These are phyloP conservation scores for Penicillium paneum DNA, from an alignment of 2,329 filamentous ascomycete species.

Conservation along the genomic window DNA sequence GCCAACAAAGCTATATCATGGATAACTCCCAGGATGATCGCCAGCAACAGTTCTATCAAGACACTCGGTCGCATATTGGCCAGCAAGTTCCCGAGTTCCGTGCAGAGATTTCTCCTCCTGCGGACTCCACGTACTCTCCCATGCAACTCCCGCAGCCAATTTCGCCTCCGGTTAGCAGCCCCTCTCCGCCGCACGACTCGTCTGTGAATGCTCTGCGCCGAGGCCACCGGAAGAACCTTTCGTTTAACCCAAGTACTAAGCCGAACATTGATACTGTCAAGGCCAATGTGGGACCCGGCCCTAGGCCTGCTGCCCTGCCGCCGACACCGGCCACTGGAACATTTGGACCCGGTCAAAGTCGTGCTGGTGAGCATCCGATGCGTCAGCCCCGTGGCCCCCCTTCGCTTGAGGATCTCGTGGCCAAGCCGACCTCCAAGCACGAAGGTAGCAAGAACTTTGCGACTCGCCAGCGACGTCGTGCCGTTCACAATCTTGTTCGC, in stretches of 20 bases:
- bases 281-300: conserved; percentile 59
- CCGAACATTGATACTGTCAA: conserved; percentile 45
- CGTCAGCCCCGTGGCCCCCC: conserved; percentile 93
- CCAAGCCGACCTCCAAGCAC: conserved; percentile 85
- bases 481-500: conserved; percentile 85
- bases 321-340: conserved; percentile 75
- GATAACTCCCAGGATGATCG: conserved; percentile 57
- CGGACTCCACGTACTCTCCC: conserved; percentile 56
- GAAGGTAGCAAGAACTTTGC: conserved; percentile 98
- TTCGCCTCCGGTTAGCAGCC: conserved; percentile 59
- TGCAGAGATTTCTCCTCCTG: conserved; percentile 78
- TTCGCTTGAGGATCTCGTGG: conserved; percentile 81
- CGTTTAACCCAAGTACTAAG: conserved; percentile 57
- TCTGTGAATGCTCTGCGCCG: conserved; percentile 91
- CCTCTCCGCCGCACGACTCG: conserved; percentile 69
- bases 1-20: conserved; percentile 77
- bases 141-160: conserved; percentile 63
- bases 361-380: conserved; percentile 88
- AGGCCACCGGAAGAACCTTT: conserved; percentile 86
- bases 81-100: conserved; percentile 63
- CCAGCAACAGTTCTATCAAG: conserved; percentile 30
- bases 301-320: conserved; percentile 77
- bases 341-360: conserved; percentile 88
- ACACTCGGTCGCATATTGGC: conserved; percentile 46
- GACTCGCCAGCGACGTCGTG: conserved; percentile 84